Base-by-base conservation (phyloP, 768 basidiomycete genomes). In the Paxillus involutus region DNA sequence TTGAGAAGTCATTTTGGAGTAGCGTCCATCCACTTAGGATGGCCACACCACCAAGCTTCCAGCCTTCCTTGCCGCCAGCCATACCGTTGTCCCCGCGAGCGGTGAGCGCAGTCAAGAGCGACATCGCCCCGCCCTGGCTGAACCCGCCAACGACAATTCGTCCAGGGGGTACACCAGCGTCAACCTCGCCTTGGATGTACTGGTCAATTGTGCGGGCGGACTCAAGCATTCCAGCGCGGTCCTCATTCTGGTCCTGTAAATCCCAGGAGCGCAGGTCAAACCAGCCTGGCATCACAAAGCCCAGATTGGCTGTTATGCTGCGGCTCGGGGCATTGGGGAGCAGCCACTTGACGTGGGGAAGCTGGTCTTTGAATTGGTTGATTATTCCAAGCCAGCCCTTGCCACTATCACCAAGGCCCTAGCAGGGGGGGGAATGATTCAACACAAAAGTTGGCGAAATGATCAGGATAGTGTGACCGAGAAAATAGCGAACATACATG, bases 101-200 rank as follows among this genome's bases (percentile, higher is more conserved):
- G 0, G 68, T 56, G 53, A 95, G 73, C 8, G 84, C 91, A 4
- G 85, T 83, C 46, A 94, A 72, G n/a, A 94, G 74, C 8, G 85
- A 79, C 77, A 95, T 86, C 21, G 86, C 82, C 39, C 78, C 90
- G 36, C 91, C 94, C 68, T 96, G 94, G 56, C 85, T 88, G 73
- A 95, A 96, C 10, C 94, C 94, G 35, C 91, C 93, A 21, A 98
- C 71, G 32, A 96, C 80, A 62, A 96, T 88, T 47, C 88, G 82
- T 51, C 78, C 76, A 24, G 86, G 73, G 9, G 83, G 78, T 49
- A 88, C 82, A 33, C 90, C 90, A 8, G 78, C 76, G 45, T 85
- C 82, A 17, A 94, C 75, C 70, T 98, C 94, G 3, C 78, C 76
- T 12, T 81, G 76, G 63, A 98, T 85, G 59, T 95, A 73, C 53